Percentiles rank a stretch among this genome's conserved stretches.
phyloP scores from a whole-genome alignment of 78 protist genomes.

The Dictyostelium citrinum region DNA sequence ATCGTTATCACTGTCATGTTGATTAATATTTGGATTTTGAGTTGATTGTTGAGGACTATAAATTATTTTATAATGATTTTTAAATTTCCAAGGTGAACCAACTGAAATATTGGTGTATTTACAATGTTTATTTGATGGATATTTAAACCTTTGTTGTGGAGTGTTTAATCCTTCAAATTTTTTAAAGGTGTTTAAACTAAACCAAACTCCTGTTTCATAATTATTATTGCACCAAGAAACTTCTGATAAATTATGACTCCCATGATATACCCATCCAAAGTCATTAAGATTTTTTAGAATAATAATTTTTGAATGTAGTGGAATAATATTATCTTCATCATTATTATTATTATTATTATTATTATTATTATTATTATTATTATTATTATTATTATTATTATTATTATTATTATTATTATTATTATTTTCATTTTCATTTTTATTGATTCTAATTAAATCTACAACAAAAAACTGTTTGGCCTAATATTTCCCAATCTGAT shows the following conservation, averaged over 20 bases:
- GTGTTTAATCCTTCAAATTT: background rate
- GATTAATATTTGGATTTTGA: background rate
- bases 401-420: background rate
- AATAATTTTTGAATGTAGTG: conserved; percentile 47
- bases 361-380: background rate
- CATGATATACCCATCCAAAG: conserved; percentile 22
- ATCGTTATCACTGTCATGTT: background rate
- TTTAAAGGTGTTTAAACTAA: background rate
- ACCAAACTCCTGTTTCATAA: conserved; percentile 39
- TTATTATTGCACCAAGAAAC: conserved; percentile 6
- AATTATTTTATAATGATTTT: background rate
- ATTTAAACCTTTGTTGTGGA: background rate
- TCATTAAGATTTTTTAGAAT: background rate
- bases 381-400: background rate
- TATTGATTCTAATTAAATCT: conserved; percentile 2
- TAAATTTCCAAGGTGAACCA: conserved; percentile 15
- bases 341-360: background rate
- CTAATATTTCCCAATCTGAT: conserved; percentile 21
- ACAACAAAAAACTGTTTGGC: conserved; percentile 13
- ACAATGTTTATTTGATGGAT: background rate
- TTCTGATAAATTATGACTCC: conserved; percentile 45
- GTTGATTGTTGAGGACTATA: background rate
- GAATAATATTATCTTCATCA: background rate
- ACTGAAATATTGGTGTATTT: background rate
- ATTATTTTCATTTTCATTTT: background rate